These are phyloP conservation scores for Solanum dulcamara DNA, from an alignment of 257 asterid genomes.

Conservation along the genomic window DNA sequence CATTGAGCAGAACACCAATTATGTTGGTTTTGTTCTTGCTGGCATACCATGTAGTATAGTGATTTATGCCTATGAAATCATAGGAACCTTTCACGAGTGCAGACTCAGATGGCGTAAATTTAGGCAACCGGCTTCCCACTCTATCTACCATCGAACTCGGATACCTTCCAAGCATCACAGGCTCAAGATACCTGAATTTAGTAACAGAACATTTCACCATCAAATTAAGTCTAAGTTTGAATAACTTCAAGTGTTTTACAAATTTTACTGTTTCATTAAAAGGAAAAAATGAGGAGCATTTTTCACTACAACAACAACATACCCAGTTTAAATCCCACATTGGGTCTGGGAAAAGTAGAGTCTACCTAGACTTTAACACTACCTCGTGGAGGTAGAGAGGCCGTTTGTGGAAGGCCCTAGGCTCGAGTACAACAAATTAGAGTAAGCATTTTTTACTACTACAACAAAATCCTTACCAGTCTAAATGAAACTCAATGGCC, in stretches of 20 bases:
- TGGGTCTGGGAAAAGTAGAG: too few relatives aligned
- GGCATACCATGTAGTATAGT: conserved; percentile 5
- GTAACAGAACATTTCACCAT: background rate
- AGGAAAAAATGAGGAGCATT: background rate
- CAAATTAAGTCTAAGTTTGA: too few relatives aligned
- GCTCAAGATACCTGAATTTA: conserved; percentile 6
- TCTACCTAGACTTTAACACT: too few relatives aligned
- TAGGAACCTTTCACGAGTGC: conserved; percentile 3
- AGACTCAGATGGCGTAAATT: background rate
- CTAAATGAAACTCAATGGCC: conserved; percentile 68
- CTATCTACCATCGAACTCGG: background rate
- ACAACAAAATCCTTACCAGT: conserved; percentile 39
- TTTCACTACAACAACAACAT: too few relatives aligned
- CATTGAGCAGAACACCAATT: conserved; percentile 44
- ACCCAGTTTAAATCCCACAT: too few relatives aligned
- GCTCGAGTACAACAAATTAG: too few relatives aligned
- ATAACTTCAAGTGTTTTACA: too few relatives aligned
- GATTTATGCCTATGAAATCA: conserved; percentile 10
- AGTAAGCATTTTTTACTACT: background rate
- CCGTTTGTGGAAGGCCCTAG: too few relatives aligned
- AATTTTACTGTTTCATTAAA: too few relatives aligned
- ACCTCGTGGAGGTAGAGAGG: too few relatives aligned
- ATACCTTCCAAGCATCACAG: background rate
- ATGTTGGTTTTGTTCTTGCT: conserved; percentile 25
- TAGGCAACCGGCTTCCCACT: conserved; percentile 3